phyloP scores from a whole-genome alignment of 2,329 filamentous ascomycete genomes.

The Myriosclerotinia curreyana region DNA sequence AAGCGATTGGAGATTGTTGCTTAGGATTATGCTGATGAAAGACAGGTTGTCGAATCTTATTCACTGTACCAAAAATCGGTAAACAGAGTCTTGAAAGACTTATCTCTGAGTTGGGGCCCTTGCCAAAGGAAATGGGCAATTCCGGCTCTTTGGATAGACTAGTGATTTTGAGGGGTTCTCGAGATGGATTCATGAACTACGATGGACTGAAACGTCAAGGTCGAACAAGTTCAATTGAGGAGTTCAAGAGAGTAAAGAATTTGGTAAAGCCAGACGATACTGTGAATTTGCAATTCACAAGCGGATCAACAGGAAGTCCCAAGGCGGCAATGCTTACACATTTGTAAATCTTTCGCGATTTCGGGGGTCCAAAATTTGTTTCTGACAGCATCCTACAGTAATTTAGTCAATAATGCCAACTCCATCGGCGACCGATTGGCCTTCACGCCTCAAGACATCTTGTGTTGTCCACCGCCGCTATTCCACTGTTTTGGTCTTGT shows the following conservation, averaged over 20 bases:
- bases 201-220: constrained; percentile 54
- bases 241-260: constrained; percentile 52
- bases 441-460: constrained; percentile 60
- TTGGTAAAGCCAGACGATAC: constrained; percentile 63
- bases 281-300: constrained; percentile 72
- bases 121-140: constrained; percentile 44
- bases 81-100: constrained; percentile 60
- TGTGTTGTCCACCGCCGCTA: constrained; percentile 73
- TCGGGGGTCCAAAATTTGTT: not conserved
- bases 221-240: constrained; percentile 47
- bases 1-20: constrained; percentile 51
- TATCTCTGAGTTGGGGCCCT: constrained; percentile 50
- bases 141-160: constrained; percentile 45
- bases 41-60: constrained; percentile 67
- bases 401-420: constrained; percentile 34
- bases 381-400: constrained; percentile 24
- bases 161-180: constrained; percentile 57
- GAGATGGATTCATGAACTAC: constrained; percentile 58
- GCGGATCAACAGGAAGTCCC: constrained; percentile 69
- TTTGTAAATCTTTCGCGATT: constrained; percentile 27
- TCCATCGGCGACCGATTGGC: constrained; percentile 43
- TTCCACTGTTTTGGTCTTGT: constrained; percentile 84
- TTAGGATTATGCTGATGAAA: constrained; percentile 48
- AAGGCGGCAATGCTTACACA: constrained; percentile 72
- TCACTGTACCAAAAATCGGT: constrained; percentile 68